Evolutionary conservation across 306 rosid species (phyloP).

Genomic region (Dryas alaskensis): DNA sequence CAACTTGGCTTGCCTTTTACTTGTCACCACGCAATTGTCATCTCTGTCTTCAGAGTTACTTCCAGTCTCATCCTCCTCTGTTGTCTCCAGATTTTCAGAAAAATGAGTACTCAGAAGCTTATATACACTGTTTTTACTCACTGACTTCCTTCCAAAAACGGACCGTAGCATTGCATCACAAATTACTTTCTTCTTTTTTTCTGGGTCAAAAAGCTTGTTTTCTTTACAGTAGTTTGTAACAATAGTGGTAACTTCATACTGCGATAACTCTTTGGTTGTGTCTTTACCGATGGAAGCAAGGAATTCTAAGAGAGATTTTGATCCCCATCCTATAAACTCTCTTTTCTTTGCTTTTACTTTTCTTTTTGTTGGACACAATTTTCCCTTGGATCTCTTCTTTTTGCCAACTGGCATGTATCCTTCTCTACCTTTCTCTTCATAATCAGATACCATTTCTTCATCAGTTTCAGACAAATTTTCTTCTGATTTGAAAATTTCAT

Average conservation of each 20-base stretch:
- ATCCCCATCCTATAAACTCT: conserved; percentile 74
- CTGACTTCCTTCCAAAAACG: conserved; percentile 53
- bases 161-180: conserved; percentile 52
- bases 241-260: conserved; percentile 53
- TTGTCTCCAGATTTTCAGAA: conserved; percentile 48
- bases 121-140: conserved; percentile 43
- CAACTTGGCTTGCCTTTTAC: conserved; percentile 33
- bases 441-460: conserved; percentile 49
- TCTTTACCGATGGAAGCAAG: conserved; percentile 50
- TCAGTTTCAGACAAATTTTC: conserved; percentile 41
- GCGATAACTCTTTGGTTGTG: conserved; percentile 42
- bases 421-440: conserved; percentile 39
- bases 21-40: conserved; percentile 20
- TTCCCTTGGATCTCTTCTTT: conserved; percentile 33
- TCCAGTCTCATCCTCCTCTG: conserved; percentile 36
- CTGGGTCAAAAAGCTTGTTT: conserved; percentile 56
- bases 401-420: conserved; percentile 29
- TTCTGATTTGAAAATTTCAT: conserved; percentile 32
- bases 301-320: conserved; percentile 54
- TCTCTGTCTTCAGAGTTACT: conserved; percentile 42
- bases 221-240: conserved; percentile 54
- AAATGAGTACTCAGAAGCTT: conserved; percentile 59
- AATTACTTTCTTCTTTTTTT: conserved; percentile 51
- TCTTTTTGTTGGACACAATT: conserved; percentile 22
- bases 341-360: conserved; percentile 41